Base-by-base conservation (phyloP, 1,284 basidiomycete genomes). In the Neonothopanus nambi region DNA sequence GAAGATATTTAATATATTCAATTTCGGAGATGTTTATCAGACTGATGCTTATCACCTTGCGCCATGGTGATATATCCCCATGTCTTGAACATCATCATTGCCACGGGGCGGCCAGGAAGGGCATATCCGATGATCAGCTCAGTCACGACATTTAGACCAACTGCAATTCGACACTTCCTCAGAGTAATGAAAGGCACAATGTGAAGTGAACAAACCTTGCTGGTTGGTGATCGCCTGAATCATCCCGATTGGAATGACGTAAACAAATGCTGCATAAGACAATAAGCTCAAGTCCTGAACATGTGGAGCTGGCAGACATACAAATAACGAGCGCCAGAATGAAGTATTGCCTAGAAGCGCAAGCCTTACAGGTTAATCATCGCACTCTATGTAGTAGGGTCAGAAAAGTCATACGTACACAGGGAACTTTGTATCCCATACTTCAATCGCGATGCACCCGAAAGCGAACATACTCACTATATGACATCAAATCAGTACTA, bases 391-490 rank as follows among this genome's bases (percentile, higher is more conserved):
- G 20, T 17, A 7, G 26, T 8, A 5, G 44, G 15, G 45, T 30
- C 26, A 3, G 21, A 9, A 20, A 12, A 23, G 23, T 20, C 28
- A 2, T 20, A 9, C 5, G 5, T n/a, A 42, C 36, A 48, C 8
- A 3, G 47, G 18, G 26, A 43, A 47, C 39, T 82, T 73, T 0
- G 87, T 84, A 11, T 78, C 70, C 81, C 84, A 91, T 8, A 85
- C 77, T 64, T 87, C 82, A 35, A 92, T 84, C 43, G 79, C 78
- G 24, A 87, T 67, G 58, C 92, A 78, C 2, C 84, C 84, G 38
- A 92, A 78, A 0, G 79, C 73, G 62, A 83, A 28, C 43, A 44
- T 44, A n/a, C 6, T 26, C 8, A 44, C 43, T 18, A 39, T 6
- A 39, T 20, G 7, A 5, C 5, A 39, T n/a, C 6, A 39, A 39